Evolutionary conservation across 2,329 filamentous ascomycete genomes (phyloP).

Genomic region (Leptographium lundbergii): DNA sequence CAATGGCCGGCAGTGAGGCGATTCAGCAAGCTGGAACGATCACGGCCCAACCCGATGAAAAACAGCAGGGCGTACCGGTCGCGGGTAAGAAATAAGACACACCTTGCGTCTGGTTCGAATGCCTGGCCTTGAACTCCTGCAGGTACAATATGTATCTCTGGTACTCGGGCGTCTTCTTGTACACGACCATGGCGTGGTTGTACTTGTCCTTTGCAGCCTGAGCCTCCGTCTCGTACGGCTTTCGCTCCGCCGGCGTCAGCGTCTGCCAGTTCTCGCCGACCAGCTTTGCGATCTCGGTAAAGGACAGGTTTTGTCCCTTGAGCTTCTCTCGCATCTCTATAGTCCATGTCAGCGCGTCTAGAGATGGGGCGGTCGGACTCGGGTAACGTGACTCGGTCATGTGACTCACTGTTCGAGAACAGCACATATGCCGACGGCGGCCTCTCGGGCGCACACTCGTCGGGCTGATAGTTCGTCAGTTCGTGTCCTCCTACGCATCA

Average conservation of each 20-base stretch:
- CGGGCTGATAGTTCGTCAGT: slow-evolving; percentile 34
- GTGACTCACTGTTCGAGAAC: slow-evolving; percentile 64
- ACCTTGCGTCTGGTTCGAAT: slow-evolving; percentile 46
- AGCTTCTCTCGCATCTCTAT: slow-evolving; percentile 65
- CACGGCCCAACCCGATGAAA: not conserved
- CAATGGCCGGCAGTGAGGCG: not conserved
- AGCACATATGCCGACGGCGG: slow-evolving; percentile 75
- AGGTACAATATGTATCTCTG: slow-evolving; percentile 59
- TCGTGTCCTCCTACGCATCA: not conserved
- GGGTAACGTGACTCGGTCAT: not conserved
- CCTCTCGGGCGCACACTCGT: slow-evolving; percentile 68
- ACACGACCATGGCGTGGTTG: slow-evolving; percentile 56
- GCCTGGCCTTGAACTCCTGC: slow-evolving; percentile 65
- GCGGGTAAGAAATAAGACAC: slow-evolving; percentile 12
- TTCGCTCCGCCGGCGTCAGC: slow-evolving; percentile 52
- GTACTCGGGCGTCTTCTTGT: slow-evolving; percentile 64
- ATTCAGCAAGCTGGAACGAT: not conserved
- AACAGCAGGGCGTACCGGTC: not conserved
- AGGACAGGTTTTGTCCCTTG: slow-evolving; percentile 63
- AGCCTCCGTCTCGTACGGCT: slow-evolving; percentile 60
- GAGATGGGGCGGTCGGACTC: not conserved
- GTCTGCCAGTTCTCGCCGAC: slow-evolving; percentile 76
- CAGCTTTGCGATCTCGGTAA: slow-evolving; percentile 72
- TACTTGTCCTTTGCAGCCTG: slow-evolving; percentile 65
- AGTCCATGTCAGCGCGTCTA: not conserved